phyloP scores from a whole-genome alignment of 2,329 filamentous ascomycete genomes.

The Pezicula neosporulosa region DNA sequence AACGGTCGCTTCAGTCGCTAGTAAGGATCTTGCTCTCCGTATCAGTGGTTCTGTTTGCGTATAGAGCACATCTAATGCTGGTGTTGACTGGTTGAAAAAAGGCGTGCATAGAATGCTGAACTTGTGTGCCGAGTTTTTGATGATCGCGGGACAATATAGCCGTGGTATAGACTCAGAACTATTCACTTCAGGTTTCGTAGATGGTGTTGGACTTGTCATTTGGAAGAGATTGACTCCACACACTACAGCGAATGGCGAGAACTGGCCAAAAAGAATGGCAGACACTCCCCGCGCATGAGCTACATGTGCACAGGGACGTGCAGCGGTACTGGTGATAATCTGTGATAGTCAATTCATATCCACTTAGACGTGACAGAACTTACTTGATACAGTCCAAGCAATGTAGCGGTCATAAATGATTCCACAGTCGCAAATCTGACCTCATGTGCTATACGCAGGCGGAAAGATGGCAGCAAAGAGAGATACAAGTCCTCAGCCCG shows the following conservation, averaged over 20 bases:
- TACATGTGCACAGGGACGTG: conserved; percentile 3
- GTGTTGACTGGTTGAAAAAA: not conserved
- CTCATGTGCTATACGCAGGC: conserved; percentile 5
- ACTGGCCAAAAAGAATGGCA: conserved; percentile 3
- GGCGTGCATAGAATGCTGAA: not conserved
- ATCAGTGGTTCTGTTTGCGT: not conserved
- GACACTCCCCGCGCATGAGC: conserved; percentile 11
- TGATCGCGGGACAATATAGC: not conserved
- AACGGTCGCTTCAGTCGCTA: not conserved
- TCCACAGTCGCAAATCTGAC: conserved; percentile 1
- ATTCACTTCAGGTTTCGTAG: conserved; percentile 1
- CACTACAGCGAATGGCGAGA: conserved; percentile 1
- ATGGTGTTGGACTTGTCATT: not conserved
- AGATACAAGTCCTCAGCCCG: conserved; percentile 9
- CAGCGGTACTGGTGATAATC: conserved; percentile 1
- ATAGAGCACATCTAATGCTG: not conserved
- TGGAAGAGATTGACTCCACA: not conserved
- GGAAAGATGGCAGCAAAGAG: conserved; percentile 7
- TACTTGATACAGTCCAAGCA: conserved; percentile 18
- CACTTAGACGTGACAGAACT: not conserved
- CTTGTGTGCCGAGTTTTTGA: not conserved
- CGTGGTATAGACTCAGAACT: not conserved
- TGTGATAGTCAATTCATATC: not conserved
- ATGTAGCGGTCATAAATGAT: conserved; percentile 10
- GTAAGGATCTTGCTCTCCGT: not conserved